Evolutionary conservation across 78 protist genomes (phyloP), one percentile per base, ranked within the genome.

Genomic region (Dictyostelium brefeldianum): DNA sequence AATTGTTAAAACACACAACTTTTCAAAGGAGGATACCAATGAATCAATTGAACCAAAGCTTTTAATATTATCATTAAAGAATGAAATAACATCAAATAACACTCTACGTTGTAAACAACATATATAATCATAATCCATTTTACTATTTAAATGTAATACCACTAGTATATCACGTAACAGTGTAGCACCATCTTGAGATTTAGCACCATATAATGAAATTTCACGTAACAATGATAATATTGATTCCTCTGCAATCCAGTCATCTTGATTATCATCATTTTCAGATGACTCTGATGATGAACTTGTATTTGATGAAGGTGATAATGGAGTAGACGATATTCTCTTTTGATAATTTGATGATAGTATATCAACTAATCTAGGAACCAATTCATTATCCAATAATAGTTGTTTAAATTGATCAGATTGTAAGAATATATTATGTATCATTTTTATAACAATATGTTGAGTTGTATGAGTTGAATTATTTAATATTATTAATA

Each of bases 211-310:
- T 1, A 87, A 70, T 50, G 93, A 57, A 87, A 87, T 87, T 27
- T 87, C 93, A 25, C 78, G 77, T 14, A 87, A 41, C 8, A 87
- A 71, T 3, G 75, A 43, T 11, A 87, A 18, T n/a, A 87, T 77
- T 74, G 93, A 31, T 77, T 87, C 93, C 31, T 87, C 93, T 5
- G 84, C 71, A 2, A 57, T 31, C 93, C 93, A 87, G 29, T 57
- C 47, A 15, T 87, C 93, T 43, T 87, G 70, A 31, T 77, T n/a
- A n/a, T 57, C 10, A 57, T 57, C 22, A 57, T 17, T 27, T 14
- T 15, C 15, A 57, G 57, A 64, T 81, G 56, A 46, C 22, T 4
- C 41, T 48, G n/a, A 17, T 17, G 14, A 9, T n/a, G n/a, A n/a
- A 5, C 4, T 15, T 73, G 25, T 4, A 27, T 18, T 53, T 14